A percentile compares a stretch with the other conserved stretches of the same genome.
These are phyloP conservation scores for Coemansia sp. DNA, from an alignment of 192 early-diverging fungal genomes.

Conservation along the genomic window DNA sequence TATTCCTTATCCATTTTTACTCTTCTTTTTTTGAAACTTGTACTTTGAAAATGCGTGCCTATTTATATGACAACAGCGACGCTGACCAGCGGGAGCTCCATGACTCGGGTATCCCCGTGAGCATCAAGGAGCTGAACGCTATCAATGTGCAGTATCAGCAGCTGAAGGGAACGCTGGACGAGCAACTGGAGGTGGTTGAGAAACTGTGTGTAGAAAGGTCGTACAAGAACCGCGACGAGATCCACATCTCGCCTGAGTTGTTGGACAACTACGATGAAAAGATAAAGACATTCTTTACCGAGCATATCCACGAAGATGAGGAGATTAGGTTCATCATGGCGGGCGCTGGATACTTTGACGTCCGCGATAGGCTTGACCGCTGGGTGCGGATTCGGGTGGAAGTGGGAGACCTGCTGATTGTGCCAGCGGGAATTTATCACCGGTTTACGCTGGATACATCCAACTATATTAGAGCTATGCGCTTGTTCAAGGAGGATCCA, in stretches of 20 bases:
- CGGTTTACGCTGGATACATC: constrained; percentile 89
- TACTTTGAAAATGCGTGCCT: constrained; percentile 67
- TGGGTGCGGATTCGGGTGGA: constrained; percentile 89
- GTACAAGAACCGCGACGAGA: constrained; percentile 94
- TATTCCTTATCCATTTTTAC: constrained; percentile 1
- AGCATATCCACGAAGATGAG: constrained; percentile 97
- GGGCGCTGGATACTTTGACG: constrained; percentile 94
- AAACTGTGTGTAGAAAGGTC: constrained; percentile 69
- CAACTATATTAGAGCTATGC: constrained; percentile 88
- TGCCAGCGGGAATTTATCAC: constrained; percentile 96
- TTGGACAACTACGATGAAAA: constrained; percentile 91
- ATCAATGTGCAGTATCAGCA: constrained; percentile 79
- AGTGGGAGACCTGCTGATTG: constrained; percentile 80
- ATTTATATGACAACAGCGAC: constrained; percentile 68
- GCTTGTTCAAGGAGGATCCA: constrained; percentile 81
- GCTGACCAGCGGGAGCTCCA: constrained; percentile 82
- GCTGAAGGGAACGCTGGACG: constrained; percentile 55
- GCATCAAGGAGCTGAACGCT: constrained; percentile 64
- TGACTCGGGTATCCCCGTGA: constrained; percentile 67
- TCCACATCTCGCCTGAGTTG: constrained; percentile 76
- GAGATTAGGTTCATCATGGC: constrained; percentile 93
- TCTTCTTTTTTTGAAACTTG: not conserved
- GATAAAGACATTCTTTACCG: constrained; percentile 90
- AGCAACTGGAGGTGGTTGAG: constrained; percentile 68
- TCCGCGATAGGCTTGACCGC: constrained; percentile 61